phyloP scores from a whole-genome alignment of 352 stramenopile genomes.

The Phytophthora meadii region DNA sequence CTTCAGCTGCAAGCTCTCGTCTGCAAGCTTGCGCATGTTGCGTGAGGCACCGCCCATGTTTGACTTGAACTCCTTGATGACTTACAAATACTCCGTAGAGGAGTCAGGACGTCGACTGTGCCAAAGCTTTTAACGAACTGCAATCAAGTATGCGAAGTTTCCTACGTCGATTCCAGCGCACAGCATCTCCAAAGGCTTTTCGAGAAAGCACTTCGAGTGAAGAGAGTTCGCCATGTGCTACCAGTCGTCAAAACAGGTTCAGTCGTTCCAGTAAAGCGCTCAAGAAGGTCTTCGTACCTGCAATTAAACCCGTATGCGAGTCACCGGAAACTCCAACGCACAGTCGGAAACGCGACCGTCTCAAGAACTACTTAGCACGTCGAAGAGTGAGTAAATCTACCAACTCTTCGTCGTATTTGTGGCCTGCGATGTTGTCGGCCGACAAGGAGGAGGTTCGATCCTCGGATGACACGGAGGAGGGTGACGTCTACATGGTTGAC shows the following conservation, averaged over 20 bases:
- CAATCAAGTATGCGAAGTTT: slow-evolving; percentile 23
- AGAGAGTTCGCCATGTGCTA: slow-evolving; percentile 8
- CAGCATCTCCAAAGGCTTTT: slow-evolving; percentile 7
- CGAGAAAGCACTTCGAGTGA: slow-evolving; percentile 2
- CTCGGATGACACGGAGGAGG: slow-evolving; percentile 30
- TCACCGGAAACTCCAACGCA: slow-evolving; percentile 1
- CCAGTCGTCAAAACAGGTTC: slow-evolving; percentile 15
- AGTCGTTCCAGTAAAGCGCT: slow-evolving; percentile 14
- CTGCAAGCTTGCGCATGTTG: slow-evolving; percentile 59
- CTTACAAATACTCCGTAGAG: no score
- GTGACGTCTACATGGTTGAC: slow-evolving; percentile 38
- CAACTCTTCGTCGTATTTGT: slow-evolving; percentile 10
- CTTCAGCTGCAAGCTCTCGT: slow-evolving; percentile 83
- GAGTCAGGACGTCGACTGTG: slow-evolving; percentile 10
- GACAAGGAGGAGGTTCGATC: slow-evolving; percentile 29
- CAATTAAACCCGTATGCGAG: slow-evolving; percentile 5
- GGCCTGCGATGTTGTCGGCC: slow-evolving; percentile 16
- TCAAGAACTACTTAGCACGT: slow-evolving; percentile 24
- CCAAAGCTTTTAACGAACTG: not conserved
- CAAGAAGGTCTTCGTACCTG: slow-evolving; percentile 12
- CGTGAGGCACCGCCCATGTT: slow-evolving; percentile 64
- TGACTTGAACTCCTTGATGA: slow-evolving; percentile 89
- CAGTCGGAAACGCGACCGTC: slow-evolving; percentile 39
- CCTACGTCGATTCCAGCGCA: slow-evolving; percentile 28
- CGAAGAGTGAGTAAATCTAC: slow-evolving; percentile 12